A percentile compares a stretch with the other conserved stretches of the same genome.
These are phyloP conservation scores for Magnusiomyces ingens DNA, from an alignment of 1,139 yeast species.

Conservation along the genomic window DNA sequence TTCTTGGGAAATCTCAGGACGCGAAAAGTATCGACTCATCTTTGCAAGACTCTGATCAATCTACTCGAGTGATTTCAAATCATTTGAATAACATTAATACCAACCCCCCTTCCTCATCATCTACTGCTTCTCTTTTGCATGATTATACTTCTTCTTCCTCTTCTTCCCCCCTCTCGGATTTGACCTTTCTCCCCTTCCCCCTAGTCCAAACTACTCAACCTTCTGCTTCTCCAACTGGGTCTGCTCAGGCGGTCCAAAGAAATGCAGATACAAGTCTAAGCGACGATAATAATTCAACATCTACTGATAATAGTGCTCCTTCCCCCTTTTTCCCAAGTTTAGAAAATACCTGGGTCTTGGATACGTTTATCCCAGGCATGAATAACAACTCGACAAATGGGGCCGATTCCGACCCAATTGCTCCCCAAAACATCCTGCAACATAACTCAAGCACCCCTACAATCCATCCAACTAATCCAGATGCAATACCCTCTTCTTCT, in stretches of 20 bases:
- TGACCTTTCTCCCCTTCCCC: conserved; percentile 24
- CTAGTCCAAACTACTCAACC: conserved; percentile 17
- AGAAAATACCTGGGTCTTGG: no score
- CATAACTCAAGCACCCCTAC: no score
- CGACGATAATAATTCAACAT: background rate
- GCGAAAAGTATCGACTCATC: background rate
- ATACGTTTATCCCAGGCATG: no score
- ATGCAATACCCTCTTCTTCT: no score
- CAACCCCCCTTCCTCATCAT: background rate
- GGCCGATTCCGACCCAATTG: no score
- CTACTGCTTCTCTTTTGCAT: background rate
- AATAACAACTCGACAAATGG: no score
- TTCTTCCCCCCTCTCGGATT: conserved; percentile 22
- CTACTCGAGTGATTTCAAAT: background rate
- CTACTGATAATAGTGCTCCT: conserved; percentile 48
- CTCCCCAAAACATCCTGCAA: no score
- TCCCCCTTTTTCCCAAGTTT: conserved; percentile 28
- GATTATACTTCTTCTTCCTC: conserved; percentile 4
- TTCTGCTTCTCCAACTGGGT: conserved; percentile 34
- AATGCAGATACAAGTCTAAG: conserved; percentile 34
- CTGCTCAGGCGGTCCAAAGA: conserved; percentile 46
- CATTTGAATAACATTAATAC: background rate
- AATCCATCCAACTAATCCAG: no score
- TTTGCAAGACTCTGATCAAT: background rate
- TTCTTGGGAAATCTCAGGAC: background rate